These are phyloP conservation scores for Vanilla planifolia DNA, from an alignment of 106 monocot genomes.

Conservation along the genomic window DNA sequence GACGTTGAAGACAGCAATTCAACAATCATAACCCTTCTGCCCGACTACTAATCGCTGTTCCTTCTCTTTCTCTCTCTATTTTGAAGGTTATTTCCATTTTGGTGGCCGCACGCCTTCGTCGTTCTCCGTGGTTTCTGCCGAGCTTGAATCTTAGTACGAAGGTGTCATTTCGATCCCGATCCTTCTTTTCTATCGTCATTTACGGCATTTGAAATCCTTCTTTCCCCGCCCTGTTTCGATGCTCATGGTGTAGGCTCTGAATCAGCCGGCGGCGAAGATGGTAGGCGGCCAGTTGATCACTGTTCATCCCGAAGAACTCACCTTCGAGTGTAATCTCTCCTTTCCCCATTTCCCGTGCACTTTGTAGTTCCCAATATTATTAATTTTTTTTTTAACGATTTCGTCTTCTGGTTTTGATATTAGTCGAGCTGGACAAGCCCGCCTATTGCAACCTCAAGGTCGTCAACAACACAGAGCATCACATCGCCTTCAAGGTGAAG, in stretches of 20 bases:
- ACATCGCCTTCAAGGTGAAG: conserved; percentile 94
- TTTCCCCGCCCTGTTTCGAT: neutral
- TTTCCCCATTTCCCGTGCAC: neutral
- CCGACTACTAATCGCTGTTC: too few relatives aligned
- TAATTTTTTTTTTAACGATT: neutral
- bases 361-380: neutral
- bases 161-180: neutral
- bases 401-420: conserved; percentile 11
- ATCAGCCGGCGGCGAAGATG: conserved; percentile 22
- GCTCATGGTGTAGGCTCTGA: conserved; percentile 8
- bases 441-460: conserved; percentile 80
- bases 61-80: conserved; percentile 10
- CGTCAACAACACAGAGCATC: conserved; percentile 83
- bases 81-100: neutral
- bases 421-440: conserved; percentile 81
- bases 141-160: neutral
- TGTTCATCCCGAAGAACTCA: conserved; percentile 63
- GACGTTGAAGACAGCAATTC: conserved; percentile 8
- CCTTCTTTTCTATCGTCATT: neutral
- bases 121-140: neutral
- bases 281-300: conserved; percentile 44
- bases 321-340: conserved; percentile 35
- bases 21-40: conserved; percentile 1
- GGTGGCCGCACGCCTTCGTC: neutral
- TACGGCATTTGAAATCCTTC: too few relatives aligned